Evolutionary conservation across 306 rosid genomes (phyloP).

Genomic region (Quercus gilva): DNA sequence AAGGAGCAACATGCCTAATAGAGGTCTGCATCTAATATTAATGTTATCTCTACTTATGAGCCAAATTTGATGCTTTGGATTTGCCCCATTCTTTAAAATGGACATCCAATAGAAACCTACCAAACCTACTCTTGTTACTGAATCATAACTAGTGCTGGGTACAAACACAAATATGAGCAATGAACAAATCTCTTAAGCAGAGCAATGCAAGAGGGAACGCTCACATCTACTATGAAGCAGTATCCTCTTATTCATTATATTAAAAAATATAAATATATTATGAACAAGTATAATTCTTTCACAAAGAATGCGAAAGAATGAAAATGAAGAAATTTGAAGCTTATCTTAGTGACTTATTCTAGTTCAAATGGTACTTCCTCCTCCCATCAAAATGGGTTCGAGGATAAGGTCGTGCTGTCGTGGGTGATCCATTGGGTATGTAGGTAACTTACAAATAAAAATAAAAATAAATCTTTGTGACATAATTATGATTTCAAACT

Average conservation of each 20-base stretch:
- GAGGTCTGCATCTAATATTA: slow-evolving; percentile 58
- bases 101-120: slow-evolving; percentile 7
- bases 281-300: background rate
- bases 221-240: background rate
- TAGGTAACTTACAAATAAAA: too few species aligned
- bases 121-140: slow-evolving; percentile 5
- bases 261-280: background rate
- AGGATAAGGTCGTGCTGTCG: too few species aligned
- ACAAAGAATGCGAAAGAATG: background rate
- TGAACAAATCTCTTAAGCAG: background rate
- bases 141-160: slow-evolving; percentile 3
- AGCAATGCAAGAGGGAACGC: background rate
- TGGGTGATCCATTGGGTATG: too few species aligned
- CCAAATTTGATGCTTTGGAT: background rate
- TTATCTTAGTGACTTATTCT: background rate
- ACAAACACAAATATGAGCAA: slow-evolving; percentile 1
- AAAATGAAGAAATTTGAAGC: background rate
- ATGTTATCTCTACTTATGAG: slow-evolving; percentile 13
- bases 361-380: too few species aligned
- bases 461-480: too few species aligned
- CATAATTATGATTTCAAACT: background rate
- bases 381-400: too few species aligned
- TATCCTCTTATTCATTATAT: too few species aligned
- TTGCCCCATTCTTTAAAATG: background rate
- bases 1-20: slow-evolving; percentile 97